A percentile compares a stretch with the other conserved stretches of the same genome.
phyloP scores from a whole-genome alignment of 1,139 yeast species.

The Yamadazyma kanchanaburiensis region DNA sequence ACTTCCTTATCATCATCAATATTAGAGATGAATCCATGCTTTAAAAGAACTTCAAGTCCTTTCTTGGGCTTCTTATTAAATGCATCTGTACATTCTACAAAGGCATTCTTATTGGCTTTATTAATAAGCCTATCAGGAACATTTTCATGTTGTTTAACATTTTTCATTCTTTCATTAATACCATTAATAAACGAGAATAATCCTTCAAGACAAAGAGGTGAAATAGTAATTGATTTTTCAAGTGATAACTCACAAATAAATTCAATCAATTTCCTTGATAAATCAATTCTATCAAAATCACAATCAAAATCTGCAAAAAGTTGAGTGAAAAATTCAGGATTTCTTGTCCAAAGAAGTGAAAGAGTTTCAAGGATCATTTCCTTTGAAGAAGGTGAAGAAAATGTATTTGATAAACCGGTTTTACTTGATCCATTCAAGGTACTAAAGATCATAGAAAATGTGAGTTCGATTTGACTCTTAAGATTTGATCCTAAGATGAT shows the following conservation, averaged over 20 bases:
- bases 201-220: conserved; percentile 92
- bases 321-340: conserved; percentile 73
- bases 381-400: conserved; percentile 33
- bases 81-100: conserved; percentile 66
- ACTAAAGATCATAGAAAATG: conserved; percentile 56
- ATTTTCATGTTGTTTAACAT: conserved; percentile 15
- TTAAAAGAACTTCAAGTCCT: conserved; percentile 64
- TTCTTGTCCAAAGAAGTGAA: conserved; percentile 79
- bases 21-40: conserved; percentile 62
- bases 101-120: conserved; percentile 66
- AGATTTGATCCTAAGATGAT: conserved; percentile 56
- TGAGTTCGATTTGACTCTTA: conserved; percentile 66
- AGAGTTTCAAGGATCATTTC: conserved; percentile 84
- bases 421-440: conserved; percentile 1
- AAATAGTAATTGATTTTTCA: conserved; percentile 80
- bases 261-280: conserved; percentile 67
- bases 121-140: conserved; percentile 33
- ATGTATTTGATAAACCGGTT: background rate
- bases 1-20: conserved; percentile 53
- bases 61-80: conserved; percentile 77
- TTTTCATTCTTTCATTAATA: conserved; percentile 56
- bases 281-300: conserved; percentile 81
- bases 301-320: conserved; percentile 86
- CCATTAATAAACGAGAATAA: conserved; percentile 66
- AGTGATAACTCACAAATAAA: conserved; percentile 72